These are phyloP conservation scores for Pythium monospermum DNA, from an alignment of 352 stramenopile genomes.

Conservation along the genomic window DNA sequence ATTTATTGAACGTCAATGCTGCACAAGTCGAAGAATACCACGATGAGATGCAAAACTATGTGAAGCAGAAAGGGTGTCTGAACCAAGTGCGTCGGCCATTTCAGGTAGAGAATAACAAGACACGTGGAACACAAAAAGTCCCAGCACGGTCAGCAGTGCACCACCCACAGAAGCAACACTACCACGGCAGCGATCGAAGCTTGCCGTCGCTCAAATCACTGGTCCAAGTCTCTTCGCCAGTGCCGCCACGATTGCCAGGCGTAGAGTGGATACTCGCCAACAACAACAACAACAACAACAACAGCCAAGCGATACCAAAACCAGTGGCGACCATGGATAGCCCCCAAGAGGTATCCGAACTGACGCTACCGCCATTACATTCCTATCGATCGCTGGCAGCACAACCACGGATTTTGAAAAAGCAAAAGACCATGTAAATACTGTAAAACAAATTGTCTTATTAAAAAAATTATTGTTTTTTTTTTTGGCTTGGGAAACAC, in stretches of 20 bases:
- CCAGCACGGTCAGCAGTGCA: too few species aligned
- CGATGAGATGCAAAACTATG: slow-evolving; percentile 22
- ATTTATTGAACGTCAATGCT: slow-evolving; percentile 18
- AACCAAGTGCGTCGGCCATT: slow-evolving; percentile 15
- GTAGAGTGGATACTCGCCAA: slow-evolving; percentile 13
- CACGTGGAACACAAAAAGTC: too few species aligned
- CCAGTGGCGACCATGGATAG: too few species aligned
- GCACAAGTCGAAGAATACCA: slow-evolving; percentile 17
- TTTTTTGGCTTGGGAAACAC: too few species aligned
- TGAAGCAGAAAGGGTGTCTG: slow-evolving; percentile 17
- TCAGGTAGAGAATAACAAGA: too few species aligned
- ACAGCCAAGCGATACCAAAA: too few species aligned
- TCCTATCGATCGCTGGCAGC: not conserved
- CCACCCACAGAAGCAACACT: too few species aligned
- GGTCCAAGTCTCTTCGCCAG: not conserved
- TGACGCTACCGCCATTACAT: not conserved
- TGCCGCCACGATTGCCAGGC: slow-evolving; percentile 8
- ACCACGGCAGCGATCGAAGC: not conserved
- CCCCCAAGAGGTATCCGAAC: too few species aligned
- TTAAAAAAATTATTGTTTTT: too few species aligned
- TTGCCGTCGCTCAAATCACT: not conserved
- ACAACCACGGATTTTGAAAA: slow-evolving; percentile 17
- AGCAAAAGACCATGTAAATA: slow-evolving; percentile 27
- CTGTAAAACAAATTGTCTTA: not conserved
- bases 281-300: not conserved